phyloP scores from a whole-genome alignment of 495 filamentous ascomycete genomes.

The Daldinia vernicosa region DNA sequence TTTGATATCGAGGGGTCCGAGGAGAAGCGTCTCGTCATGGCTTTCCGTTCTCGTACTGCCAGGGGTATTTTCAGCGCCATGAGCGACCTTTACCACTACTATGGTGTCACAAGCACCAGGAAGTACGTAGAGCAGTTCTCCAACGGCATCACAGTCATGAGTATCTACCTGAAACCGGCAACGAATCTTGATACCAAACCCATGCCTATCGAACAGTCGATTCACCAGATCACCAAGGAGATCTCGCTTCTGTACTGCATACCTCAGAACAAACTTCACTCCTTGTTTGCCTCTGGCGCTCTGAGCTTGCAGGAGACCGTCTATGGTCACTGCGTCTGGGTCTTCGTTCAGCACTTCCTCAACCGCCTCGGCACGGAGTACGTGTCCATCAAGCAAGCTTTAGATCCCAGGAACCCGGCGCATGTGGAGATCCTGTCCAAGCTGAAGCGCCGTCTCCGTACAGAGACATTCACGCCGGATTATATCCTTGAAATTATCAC shows the following conservation, averaged over 20 bases:
- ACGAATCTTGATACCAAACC: constrained; percentile 58
- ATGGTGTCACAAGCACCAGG: constrained; percentile 92
- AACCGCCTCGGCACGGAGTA: constrained; percentile 96
- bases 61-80: constrained; percentile 94
- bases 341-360: constrained; percentile 96
- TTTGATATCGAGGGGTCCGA: constrained; percentile 91
- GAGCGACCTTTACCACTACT: constrained; percentile 98
- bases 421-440: constrained; percentile 93
- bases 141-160: constrained; percentile 96
- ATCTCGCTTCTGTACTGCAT: constrained; percentile 96
- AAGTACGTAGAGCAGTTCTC: constrained; percentile 99
- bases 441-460: constrained; percentile 93
- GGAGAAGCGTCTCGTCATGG: constrained; percentile 93
- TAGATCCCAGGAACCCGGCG: constrained; percentile 75
- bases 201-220: constrained; percentile 82
- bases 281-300: constrained; percentile 84
- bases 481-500: constrained; percentile 98
- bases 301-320: constrained; percentile 96
- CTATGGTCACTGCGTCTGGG: constrained; percentile 96
- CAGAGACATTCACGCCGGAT: constrained; percentile 96
- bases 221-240: constrained; percentile 99
- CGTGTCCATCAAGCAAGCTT: constrained; percentile 79
- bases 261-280: constrained; percentile 93
- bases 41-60: constrained; percentile 91
- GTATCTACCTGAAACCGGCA: constrained; percentile 85